phyloP scores from a whole-genome alignment of 2,329 filamentous ascomycete species.

The Colletotrichum sp. region DNA sequence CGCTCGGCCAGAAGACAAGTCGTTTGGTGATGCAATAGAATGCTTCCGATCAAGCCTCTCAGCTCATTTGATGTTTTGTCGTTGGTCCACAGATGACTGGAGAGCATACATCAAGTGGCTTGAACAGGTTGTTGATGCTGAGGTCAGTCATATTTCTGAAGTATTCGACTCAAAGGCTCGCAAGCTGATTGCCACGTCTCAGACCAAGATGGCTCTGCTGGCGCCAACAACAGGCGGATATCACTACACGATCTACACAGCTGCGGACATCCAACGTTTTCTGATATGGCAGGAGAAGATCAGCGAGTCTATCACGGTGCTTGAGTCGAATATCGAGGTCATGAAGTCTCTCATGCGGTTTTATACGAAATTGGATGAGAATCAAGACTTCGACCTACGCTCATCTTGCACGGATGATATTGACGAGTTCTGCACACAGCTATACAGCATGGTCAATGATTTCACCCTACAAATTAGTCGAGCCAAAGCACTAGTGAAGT shows the following conservation, averaged over 20 bases:
- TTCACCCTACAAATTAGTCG: no score
- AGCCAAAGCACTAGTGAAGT: no score
- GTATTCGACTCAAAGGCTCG: no score
- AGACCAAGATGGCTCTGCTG: no score
- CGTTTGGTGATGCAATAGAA: not conserved
- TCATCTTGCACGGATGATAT: not conserved
- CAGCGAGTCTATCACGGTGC: not conserved
- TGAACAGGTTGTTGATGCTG: no score
- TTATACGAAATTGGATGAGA: not conserved
- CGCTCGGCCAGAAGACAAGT: not conserved
- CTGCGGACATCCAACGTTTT: not conserved
- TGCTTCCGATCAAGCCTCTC: not conserved
- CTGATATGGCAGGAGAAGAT: not conserved
- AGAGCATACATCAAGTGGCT: not conserved
- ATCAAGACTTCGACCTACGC: not conserved
- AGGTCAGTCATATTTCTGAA: no score
- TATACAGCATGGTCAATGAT: no score
- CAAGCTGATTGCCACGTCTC: no score
- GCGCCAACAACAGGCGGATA: not conserved
- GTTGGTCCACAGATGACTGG: not conserved
- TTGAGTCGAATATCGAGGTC: not conserved
- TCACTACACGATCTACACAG: not conserved
- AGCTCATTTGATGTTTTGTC: not conserved
- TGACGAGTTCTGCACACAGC: not conserved
- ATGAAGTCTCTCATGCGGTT: not conserved